Percentiles rank a stretch among this genome's conserved stretches.
Conservation (phyloP, 352 stramenopile genomes). For the Phytophthora vignae region DNA sequence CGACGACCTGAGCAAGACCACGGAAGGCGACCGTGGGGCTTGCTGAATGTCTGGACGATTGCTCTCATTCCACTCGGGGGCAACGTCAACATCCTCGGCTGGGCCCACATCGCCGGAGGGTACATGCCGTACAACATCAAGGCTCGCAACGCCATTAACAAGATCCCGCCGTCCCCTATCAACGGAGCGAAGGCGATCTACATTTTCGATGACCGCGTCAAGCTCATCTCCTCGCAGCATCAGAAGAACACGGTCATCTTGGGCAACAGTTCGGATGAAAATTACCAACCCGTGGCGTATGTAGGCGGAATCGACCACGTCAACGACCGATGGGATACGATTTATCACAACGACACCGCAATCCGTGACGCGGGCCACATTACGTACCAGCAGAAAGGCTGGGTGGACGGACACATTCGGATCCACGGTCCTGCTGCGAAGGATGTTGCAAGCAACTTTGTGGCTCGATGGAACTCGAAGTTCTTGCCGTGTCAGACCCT, state of each 20-base stretch:
- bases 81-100: slow-evolving; percentile 53
- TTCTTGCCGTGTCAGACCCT: slow-evolving; percentile 24
- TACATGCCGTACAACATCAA: slow-evolving; percentile 43
- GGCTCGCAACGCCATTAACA: slow-evolving; percentile 54
- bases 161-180: slow-evolving; percentile 15
- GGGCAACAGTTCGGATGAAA: neutral
- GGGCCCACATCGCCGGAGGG: slow-evolving; percentile 49
- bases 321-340: slow-evolving; percentile 65
- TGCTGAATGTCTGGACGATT: slow-evolving; percentile 53
- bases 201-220: slow-evolving; percentile 65
- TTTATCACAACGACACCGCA: slow-evolving; percentile 50
- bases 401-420: slow-evolving; percentile 56
- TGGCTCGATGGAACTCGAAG: slow-evolving; percentile 57
- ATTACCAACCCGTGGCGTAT: slow-evolving; percentile 45
- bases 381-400: slow-evolving; percentile 51
- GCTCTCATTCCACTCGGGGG: slow-evolving; percentile 52
- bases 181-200: slow-evolving; percentile 33
- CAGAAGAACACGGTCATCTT: slow-evolving; percentile 57
- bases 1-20: slow-evolving; percentile 40
- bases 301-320: slow-evolving; percentile 58
- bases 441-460: slow-evolving; percentile 61
- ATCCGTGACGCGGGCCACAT: slow-evolving; percentile 43
- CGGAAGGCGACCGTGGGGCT: slow-evolving; percentile 33
- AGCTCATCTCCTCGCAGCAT: slow-evolving; percentile 46
- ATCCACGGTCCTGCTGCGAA: slow-evolving; percentile 49